phyloP scores from a whole-genome alignment of 371 early-diverging fungal genomes.

The Lichtheimia hyalospora region DNA sequence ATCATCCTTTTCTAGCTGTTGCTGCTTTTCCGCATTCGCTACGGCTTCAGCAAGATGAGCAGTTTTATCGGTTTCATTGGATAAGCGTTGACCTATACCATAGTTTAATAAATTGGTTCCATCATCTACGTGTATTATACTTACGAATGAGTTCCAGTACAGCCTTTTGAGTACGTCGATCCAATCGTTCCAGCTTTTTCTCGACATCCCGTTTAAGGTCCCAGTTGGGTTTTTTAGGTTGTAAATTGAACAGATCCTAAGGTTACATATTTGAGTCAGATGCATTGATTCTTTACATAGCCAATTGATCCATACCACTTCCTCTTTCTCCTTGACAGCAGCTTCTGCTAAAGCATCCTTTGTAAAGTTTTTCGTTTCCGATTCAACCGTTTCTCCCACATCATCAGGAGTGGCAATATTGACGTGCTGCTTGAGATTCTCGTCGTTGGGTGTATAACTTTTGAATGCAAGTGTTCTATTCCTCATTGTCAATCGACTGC shows the following conservation, averaged over 20 bases:
- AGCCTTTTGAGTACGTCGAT: slow-evolving; percentile 69
- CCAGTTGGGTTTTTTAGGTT: slow-evolving; percentile 88
- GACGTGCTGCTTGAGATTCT: slow-evolving; percentile 44
- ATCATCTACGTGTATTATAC: background rate
- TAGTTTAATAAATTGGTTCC: background rate
- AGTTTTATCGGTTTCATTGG: slow-evolving; percentile 21
- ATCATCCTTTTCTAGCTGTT: slow-evolving; percentile 30
- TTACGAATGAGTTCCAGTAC: slow-evolving; percentile 78
- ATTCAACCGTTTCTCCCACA: slow-evolving; percentile 56
- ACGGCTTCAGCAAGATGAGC: slow-evolving; percentile 37
- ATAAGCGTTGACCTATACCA: slow-evolving; percentile 17
- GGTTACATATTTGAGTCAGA: slow-evolving; percentile 1
- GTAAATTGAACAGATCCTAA: slow-evolving; percentile 77
- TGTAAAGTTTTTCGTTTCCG: slow-evolving; percentile 57
- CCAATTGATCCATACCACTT: slow-evolving; percentile 53
- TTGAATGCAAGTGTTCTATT: slow-evolving; percentile 47
- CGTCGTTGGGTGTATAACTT: slow-evolving; percentile 61
- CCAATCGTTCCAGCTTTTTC: slow-evolving; percentile 70
- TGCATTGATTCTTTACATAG: background rate
- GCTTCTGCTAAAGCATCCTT: slow-evolving; percentile 63
- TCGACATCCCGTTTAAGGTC: slow-evolving; percentile 87
- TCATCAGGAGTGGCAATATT: slow-evolving; percentile 49
- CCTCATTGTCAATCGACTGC: background rate
- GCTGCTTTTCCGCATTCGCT: slow-evolving; percentile 40
- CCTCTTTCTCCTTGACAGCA: slow-evolving; percentile 62